Conservation (phyloP, 352 stramenopile species). For the Phytophthora idaei region DNA sequence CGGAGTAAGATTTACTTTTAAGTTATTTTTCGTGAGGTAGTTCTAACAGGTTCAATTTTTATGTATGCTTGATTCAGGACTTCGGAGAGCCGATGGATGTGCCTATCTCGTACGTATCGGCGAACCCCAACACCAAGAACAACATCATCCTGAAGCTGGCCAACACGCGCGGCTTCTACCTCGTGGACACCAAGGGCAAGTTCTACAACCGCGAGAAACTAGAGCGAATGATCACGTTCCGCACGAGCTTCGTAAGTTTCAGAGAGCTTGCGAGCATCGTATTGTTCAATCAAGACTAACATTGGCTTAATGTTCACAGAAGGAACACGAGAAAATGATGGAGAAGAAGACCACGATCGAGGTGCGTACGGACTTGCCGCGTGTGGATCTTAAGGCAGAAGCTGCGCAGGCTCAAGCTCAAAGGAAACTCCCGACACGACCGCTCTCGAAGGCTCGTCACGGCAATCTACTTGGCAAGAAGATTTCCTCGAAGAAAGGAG, state of each 20-base stretch:
- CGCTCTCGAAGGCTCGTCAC: conserved; percentile 36
- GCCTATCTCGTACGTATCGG: conserved; percentile 69
- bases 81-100: conserved; percentile 69
- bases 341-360: conserved; percentile 61
- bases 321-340: conserved; percentile 78
- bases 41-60: conserved; percentile 1
- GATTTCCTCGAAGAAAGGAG: conserved; percentile 32
- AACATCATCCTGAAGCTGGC: conserved; percentile 88
- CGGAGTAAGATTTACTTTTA: conserved; percentile 47
- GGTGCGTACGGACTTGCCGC: conserved; percentile 72
- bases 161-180: conserved; percentile 75
- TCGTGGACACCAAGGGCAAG: conserved; percentile 78
- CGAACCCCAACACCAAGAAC: conserved; percentile 83
- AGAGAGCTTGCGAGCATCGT: neutral
- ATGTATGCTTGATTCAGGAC: conserved; percentile 42
- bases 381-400: conserved; percentile 63
- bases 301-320: conserved; percentile 35
- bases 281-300: conserved; percentile 1
- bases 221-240: conserved; percentile 88
- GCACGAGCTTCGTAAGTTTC: conserved; percentile 72
- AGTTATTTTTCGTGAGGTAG: neutral
- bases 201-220: conserved; percentile 90
- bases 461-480: conserved; percentile 46
- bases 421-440: conserved; percentile 20
- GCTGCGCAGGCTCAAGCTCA: conserved; percentile 14